Base-by-base conservation (phyloP, 2,329 filamentous ascomycete genomes). In the Cordyceps cicadae region DNA sequence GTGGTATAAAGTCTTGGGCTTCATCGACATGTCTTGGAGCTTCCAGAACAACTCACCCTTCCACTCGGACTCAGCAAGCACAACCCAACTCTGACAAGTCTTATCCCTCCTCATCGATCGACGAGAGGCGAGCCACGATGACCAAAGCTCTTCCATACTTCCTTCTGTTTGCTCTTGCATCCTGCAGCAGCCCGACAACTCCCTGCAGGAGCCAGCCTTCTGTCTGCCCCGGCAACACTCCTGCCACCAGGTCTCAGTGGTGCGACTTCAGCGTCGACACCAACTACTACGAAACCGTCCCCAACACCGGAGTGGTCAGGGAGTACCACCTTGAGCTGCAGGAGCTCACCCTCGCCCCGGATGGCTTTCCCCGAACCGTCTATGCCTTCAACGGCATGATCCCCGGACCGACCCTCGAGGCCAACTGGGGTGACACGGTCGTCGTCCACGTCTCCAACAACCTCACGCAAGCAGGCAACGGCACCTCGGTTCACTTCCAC, bases 401-500 rank as follows among this genome's bases (percentile, higher is more conserved):
- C 62, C 85, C 85, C 0, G 86, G 85, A 0, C 86, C 85, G 0
- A 77, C 77, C 0, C 77, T 87, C 45, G 73, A 77, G 50, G 82
- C 79, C 5, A 75, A 82, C 64, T 83, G 79, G 78, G 78, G 74
- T 29, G 75, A 79, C 60, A 72, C 64, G 37, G 48, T 62, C 21
- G 45, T 57, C 14, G 73, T 86, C 5, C 67, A 71, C n/a, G 70
- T 85, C 14, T 80, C 80, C 56, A 78, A 87, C 7, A 80, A 73
- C 39, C 88, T 86, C 68, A 68, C 68, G 1, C 72, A 56, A 9
- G 87, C 87, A 63, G 14, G 29, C 2, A 54, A 54, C 37, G 83
- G 84, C 37, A 87, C 83, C 8, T 77, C 77, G 9, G 80, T 87
- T 19, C 85, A 88, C 67, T 87, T 79, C 72, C 85, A 88, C 66